phyloP scores from a whole-genome alignment of 2,329 filamentous ascomycete species.

The Alternaria sp. region DNA sequence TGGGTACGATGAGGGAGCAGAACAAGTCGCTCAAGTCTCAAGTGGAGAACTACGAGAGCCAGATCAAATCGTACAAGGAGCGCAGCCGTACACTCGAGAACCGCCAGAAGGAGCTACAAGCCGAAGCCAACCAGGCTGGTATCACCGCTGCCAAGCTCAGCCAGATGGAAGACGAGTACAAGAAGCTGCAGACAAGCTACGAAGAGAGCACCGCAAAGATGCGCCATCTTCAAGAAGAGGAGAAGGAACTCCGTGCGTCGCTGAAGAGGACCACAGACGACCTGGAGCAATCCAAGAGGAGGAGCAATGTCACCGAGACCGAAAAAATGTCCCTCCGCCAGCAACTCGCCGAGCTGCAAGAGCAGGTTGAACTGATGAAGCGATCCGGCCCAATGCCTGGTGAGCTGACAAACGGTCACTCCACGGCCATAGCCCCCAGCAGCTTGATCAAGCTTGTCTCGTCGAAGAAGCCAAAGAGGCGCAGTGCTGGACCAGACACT shows the following conservation, averaged over 20 bases:
- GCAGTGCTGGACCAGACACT: conserved; percentile 86
- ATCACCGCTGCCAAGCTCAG: conserved; percentile 89
- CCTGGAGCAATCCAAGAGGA: conserved; percentile 77
- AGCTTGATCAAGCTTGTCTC: conserved; percentile 96
- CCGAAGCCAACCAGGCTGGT: conserved; percentile 96
- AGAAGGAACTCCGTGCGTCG: conserved; percentile 82
- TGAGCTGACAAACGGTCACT: conserved; percentile 69
- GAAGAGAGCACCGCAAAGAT: conserved; percentile 90
- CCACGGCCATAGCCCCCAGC: conserved; percentile 57
- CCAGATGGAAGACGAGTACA: conserved; percentile 95
- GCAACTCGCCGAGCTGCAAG: conserved; percentile 87
- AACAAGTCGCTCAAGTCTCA: conserved; percentile 89
- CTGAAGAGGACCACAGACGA: conserved; percentile 80
- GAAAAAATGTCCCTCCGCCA: conserved; percentile 87
- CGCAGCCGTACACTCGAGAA: conserved; percentile 89
- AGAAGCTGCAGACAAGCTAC: conserved; percentile 84
- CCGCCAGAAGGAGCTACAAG: conserved; percentile 90
- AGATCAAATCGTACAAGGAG: conserved; percentile 95
- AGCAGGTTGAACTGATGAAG: conserved; percentile 88
- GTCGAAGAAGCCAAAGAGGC: conserved; percentile 94
- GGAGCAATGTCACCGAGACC: conserved; percentile 77
- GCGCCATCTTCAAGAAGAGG: conserved; percentile 93
- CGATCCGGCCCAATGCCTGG: conserved; percentile 74
- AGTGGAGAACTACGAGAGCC: conserved; percentile 93
- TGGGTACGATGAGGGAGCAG: conserved; percentile 90